These are phyloP conservation scores for Fonsecaea nubica DNA, from an alignment of 2,329 filamentous ascomycete species.

Conservation along the genomic window DNA sequence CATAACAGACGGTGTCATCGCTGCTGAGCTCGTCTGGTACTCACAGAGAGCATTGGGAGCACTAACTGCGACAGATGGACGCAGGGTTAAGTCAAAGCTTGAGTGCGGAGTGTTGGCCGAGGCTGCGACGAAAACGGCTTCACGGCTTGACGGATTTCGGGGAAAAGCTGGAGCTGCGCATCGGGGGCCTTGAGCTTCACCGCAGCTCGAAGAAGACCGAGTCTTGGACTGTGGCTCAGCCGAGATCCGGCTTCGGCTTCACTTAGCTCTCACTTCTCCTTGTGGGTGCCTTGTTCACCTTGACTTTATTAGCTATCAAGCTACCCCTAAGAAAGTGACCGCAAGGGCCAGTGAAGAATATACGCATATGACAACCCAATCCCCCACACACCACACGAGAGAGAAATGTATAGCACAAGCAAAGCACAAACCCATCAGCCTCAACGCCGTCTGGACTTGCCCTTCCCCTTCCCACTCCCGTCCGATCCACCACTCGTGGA, in stretches of 20 bases:
- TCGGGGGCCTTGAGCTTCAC: conserved; percentile 1
- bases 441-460: conserved; percentile 30
- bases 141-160: conserved; percentile 7
- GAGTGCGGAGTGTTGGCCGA: conserved; percentile 35
- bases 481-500: conserved; percentile 36
- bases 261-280: too few relatives aligned
- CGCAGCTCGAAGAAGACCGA: background rate
- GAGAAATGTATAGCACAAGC: background rate
- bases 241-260: conserved; percentile 5
- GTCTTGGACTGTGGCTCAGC: conserved; percentile 16
- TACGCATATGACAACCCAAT: background rate
- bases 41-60: conserved; percentile 28
- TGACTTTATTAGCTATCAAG: too few relatives aligned
- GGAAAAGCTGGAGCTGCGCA: conserved; percentile 31
- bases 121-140: conserved; percentile 9
- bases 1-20: conserved; percentile 33
- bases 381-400: background rate
- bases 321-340: too few relatives aligned
- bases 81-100: conserved; percentile 25
- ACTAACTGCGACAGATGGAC: conserved; percentile 9
- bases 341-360: too few relatives aligned
- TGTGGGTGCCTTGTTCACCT: too few relatives aligned
- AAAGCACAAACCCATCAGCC: background rate
- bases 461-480: conserved; percentile 31
- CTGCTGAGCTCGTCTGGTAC: conserved; percentile 36